Evolutionary conservation across 208 protist genomes (phyloP), one percentile per base, ranked within the genome.

Genomic region (Balamuthia mandrillaris): DNA sequence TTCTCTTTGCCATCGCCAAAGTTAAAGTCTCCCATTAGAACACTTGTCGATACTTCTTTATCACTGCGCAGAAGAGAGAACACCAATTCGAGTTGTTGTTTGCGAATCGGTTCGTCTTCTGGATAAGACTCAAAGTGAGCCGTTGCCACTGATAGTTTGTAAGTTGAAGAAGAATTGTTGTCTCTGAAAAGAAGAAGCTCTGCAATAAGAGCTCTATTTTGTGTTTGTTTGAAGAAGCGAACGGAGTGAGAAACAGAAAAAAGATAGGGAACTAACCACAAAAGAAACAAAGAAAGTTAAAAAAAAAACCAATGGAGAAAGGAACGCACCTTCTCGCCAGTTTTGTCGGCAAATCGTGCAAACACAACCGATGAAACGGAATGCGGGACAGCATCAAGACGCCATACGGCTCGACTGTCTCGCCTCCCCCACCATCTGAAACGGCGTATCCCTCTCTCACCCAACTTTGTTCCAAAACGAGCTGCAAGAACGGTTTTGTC

Each of bases 301-400:
- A n/a, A n/a, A n/a, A n/a, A n/a, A n/a, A n/a, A n/a, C n/a, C n/a
- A n/a, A n/a, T n/a, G n/a, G n/a, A n/a, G n/a, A n/a, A n/a, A n/a
- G 49, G 18, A 56, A 56, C 49, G 49, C n/a, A 56, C 49, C n/a
- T 56, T 56, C 49, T 56, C n/a, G 49, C 49, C 49, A 56, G 49
- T 56, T n/a, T 56, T n/a, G 49, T 56, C n/a, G 49, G 49, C n/a
- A 56, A n/a, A 56, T 56, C 49, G n/a, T 56, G 49, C 49, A 56
- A 18, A 56, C 18, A 56, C 18, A 78, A 27, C 31, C 41, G 68
- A 12, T 41, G 33, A 49, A 60, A 78, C 31, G 68, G 68, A 0
- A 78, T 27, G 18, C 58, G 52, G 44, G 68, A 78, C 14, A 78
- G 68, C 68, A 78, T 78, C 29, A 78, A 49, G 24, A 78, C 68